Base-by-base conservation (phyloP, 768 basidiomycete species). In the Phylloporus rhodoxanthus region DNA sequence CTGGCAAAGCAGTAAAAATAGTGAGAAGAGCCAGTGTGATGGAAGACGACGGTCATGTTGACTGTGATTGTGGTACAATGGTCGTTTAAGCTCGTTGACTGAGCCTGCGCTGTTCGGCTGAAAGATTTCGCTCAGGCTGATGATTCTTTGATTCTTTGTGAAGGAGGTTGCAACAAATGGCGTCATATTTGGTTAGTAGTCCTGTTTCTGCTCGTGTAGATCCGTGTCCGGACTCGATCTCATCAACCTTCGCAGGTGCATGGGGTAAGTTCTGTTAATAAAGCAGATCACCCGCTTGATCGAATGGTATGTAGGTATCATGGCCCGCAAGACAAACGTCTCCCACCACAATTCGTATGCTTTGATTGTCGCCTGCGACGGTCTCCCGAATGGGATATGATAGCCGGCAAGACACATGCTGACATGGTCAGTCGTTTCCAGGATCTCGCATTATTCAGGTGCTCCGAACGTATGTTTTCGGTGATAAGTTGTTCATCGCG, bases 391-490 rank as follows among this genome's bases (percentile, higher is more conserved):
- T 89, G 86, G 84, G 79, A 83, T 39, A 69, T 89, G 15, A 82
- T 88, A 57, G 75, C 79, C 48, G 69, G 74, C 33, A 75, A 77
- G 53, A 62, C 80, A 30, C 81, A 82, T 57, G 63, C 64, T 10
- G 68, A 71, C 48, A 79, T 87, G 67, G 70, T 85, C 25, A 72
- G 75, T 9, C 81, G 81, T 51, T 87, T 81, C 67, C 77, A 77
- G 57, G 83, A 84, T 42, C 71, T 91, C 20, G 80, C 85, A 1
- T 71, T 82, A 25, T 86, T 87, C 63, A 79, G 88, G 88, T 84
- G 41, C 25, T 21, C 8, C 19, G 14, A 57, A 36, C 14, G 26
- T 6, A 43, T 28, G 10, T n/a, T 17, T 39, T 38, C 32, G 26
- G n/a, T n/a, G n/a, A 38, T 17, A 5, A 25, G 2, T 40, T 20